Evolutionary conservation across 1,284 basidiomycete genomes (phyloP), one percentile per base, ranked within the genome.

Genomic region (Fereydounia khargensis): DNA sequence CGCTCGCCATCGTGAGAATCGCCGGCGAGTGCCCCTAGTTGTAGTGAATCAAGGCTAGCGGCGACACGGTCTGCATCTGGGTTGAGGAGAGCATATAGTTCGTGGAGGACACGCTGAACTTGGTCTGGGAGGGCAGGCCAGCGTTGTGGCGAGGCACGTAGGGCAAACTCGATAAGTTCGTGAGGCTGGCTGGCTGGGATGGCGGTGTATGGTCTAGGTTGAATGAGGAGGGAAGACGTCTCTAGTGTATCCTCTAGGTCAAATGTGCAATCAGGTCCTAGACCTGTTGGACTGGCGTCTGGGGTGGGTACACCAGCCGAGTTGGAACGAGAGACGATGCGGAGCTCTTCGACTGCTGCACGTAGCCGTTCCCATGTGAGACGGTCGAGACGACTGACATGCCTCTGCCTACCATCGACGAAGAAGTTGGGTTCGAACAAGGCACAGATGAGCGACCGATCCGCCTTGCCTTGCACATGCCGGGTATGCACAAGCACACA

Each of bases 371-470:
- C 60, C 60, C 60, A 64, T 1, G 51, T 30, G 0, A 46, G n/a
- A 3, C 60, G 47, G 28, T 60, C 60, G 16, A 64, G 51, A 17
- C 47, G 41, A 6, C 37, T 42, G 17, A 60, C 27, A 16, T 22
- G 39, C 0, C 7, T 5, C 14, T 40, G 33, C 4, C 19, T 16
- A 1, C 44, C 49, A 25, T 57, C 46, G 36, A 65, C 42, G 11
- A 60, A 40, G n/a, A 60, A 60, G 42, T 56, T 54, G 19, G 61
- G 61, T 23, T 65, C 61, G 27, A 65, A 55, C 4, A 65, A 49
- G 18, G 61, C 61, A 22, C 55, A 49, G 4, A 52, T 35, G 25
- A 63, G n/a, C n/a, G n/a, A n/a, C n/a, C n/a, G n/a, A n/a, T n/a
- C n/a, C n/a, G n/a, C n/a, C n/a, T n/a, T n/a, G n/a, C n/a, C n/a